phyloP scores from a whole-genome alignment of 2,329 filamentous ascomycete species.

The Exserohilum turcica region DNA sequence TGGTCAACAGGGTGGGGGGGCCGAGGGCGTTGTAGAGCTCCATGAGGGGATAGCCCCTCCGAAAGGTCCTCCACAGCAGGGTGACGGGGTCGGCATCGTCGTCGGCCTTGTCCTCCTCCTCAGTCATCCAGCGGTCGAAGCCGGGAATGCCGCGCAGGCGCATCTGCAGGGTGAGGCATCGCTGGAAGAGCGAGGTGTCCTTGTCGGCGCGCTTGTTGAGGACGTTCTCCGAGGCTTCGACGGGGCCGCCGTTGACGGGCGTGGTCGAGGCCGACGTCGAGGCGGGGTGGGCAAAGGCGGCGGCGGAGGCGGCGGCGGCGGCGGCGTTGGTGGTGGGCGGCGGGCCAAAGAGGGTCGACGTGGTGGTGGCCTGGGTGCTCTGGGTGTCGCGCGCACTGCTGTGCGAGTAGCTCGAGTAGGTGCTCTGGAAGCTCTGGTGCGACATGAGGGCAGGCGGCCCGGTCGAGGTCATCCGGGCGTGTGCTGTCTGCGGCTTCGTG shows the following conservation, averaged over 20 bases:
- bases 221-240: slow-evolving; percentile 85
- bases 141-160: slow-evolving; percentile 81
- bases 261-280: slow-evolving; percentile 34
- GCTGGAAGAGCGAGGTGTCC: slow-evolving; percentile 90
- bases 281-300: slow-evolving; percentile 20
- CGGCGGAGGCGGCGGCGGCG: too few species aligned
- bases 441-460: slow-evolving; percentile 49
- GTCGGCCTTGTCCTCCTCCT: slow-evolving; percentile 72
- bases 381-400: slow-evolving; percentile 54
- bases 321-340: too few species aligned
- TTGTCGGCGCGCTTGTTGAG: slow-evolving; percentile 97
- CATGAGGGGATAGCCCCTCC: slow-evolving; percentile 81
- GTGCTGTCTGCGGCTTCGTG: slow-evolving; percentile 17
- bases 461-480: slow-evolving; percentile 44
- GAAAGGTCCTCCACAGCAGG: slow-evolving; percentile 85
- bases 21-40: slow-evolving; percentile 86
- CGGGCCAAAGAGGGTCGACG: slow-evolving; percentile 53
- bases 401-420: slow-evolving; percentile 55
- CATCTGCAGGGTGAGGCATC: slow-evolving; percentile 83
- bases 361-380: slow-evolving; percentile 53
- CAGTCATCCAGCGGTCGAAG: slow-evolving; percentile 75
- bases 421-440: slow-evolving; percentile 54
- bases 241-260: slow-evolving; percentile 61
- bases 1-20: slow-evolving; percentile 69
- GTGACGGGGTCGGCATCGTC: slow-evolving; percentile 82